Evolutionary conservation across 148 eudicot species (phyloP).

Genomic region (Pouteria glomerata): DNA sequence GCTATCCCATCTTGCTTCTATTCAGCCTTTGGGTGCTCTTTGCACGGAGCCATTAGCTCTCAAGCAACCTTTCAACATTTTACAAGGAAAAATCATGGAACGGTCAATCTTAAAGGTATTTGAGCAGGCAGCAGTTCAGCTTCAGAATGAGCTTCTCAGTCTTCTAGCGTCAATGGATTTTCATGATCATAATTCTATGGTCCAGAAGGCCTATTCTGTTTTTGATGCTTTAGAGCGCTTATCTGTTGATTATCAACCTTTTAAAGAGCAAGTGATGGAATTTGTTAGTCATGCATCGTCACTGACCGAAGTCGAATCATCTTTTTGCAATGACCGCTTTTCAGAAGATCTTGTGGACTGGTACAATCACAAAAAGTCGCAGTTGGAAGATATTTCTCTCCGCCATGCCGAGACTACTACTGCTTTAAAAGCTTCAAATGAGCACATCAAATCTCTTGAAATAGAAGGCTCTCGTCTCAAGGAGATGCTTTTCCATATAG

Average conservation of each 20-base stretch:
- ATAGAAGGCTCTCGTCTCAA: slow-evolving; percentile 6
- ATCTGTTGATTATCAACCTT: background rate
- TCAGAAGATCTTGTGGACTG: background rate
- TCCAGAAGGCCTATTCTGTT: background rate
- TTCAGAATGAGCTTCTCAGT: slow-evolving; percentile 8
- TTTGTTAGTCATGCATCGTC: background rate
- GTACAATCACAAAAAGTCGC: background rate
- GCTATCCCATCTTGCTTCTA: background rate
- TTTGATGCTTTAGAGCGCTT: slow-evolving; percentile 4
- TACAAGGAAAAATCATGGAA: background rate
- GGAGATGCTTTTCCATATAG: slow-evolving; percentile 13
- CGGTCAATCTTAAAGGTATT: background rate
- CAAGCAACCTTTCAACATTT: background rate
- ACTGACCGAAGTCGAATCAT: background rate
- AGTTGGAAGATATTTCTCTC: slow-evolving; percentile 6
- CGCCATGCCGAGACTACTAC: slow-evolving; percentile 3
- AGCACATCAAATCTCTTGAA: background rate
- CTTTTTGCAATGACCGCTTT: background rate
- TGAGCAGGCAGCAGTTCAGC: slow-evolving; percentile 5
- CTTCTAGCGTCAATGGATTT: slow-evolving; percentile 8
- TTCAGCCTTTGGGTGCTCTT: background rate
- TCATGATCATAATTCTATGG: slow-evolving; percentile 9
- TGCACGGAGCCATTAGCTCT: background rate
- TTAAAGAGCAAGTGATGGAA: background rate
- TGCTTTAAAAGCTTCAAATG: background rate